A percentile compares a stretch with the other conserved stretches of the same genome.
phyloP scores from a whole-genome alignment of 2,329 filamentous ascomycete species.

The Chalara sp. region DNA sequence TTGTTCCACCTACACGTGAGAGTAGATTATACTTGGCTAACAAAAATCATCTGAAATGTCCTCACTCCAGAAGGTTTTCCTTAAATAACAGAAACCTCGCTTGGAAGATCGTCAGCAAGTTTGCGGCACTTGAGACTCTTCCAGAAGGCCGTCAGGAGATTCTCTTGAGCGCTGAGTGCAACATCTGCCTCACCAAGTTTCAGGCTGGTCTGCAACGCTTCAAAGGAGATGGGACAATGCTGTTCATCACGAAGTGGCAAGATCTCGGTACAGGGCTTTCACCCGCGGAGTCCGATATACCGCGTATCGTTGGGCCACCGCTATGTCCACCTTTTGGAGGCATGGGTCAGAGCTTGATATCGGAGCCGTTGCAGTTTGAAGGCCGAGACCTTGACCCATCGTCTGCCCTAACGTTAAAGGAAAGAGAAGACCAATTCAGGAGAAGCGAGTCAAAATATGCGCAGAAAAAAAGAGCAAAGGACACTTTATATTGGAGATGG shows the following conservation, averaged over 20 bases:
- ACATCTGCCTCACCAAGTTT: constrained; percentile 5
- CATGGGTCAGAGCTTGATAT: neutral
- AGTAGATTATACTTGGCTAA: neutral
- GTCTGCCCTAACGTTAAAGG: neutral
- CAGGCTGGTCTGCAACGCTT: constrained; percentile 1
- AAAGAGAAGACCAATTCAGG: neutral
- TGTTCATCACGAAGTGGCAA: constrained; percentile 9
- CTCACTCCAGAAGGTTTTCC: neutral
- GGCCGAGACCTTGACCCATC: neutral
- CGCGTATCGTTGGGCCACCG: neutral
- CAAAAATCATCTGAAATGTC: neutral
- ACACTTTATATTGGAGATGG: neutral
- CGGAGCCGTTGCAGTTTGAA: neutral
- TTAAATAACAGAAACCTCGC: neutral
- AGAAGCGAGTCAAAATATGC: neutral
- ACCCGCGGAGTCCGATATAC: constrained; percentile 5
- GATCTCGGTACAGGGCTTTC: constrained; percentile 8
- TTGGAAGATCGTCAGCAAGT: neutral
- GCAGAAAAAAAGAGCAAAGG: neutral
- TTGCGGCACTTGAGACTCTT: neutral
- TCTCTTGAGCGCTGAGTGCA: constrained; percentile 1
- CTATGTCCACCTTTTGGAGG: neutral
- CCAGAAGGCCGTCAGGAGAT: neutral
- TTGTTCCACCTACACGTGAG: constrained; percentile 1
- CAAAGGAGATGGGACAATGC: constrained; percentile 2